Percentiles rank a stretch among this genome's conserved stretches.
Evolutionary conservation across 169 alveolate species (phyloP).

Genomic region (Eimeria sp.): DNA sequence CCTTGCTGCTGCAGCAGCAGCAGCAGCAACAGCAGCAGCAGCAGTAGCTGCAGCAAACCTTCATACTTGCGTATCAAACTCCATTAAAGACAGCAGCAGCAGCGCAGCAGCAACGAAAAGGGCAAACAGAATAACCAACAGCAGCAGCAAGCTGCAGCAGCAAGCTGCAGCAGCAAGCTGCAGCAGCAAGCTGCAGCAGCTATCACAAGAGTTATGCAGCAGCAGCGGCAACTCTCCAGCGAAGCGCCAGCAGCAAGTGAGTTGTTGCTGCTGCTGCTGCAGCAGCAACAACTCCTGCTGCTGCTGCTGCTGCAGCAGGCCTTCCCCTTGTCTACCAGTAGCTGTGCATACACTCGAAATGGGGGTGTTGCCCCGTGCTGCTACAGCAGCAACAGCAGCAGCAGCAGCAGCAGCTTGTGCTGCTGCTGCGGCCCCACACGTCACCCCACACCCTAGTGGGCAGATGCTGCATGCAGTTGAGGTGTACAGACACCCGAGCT

Average conservation of each 20-base stretch:
- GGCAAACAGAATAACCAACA: background rate
- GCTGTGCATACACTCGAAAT: background rate
- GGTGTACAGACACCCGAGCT: background rate
- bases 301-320: slow-evolving; percentile 8
- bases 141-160: no score
- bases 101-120: background rate
- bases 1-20: slow-evolving; percentile 44
- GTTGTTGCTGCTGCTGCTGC: background rate
- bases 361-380: background rate
- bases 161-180: no score
- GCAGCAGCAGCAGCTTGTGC: slow-evolving; percentile 1
- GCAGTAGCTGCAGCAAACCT: slow-evolving; percentile 12
- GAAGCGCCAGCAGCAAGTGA: no score
- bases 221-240: no score
- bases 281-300: background rate
- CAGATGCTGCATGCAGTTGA: background rate
- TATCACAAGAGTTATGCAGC: no score
- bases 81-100: no score
- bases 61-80: no score
- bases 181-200: no score
- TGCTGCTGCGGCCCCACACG: slow-evolving; percentile 12
- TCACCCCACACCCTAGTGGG: background rate
- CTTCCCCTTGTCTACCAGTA: background rate
- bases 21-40: background rate
- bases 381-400: background rate